Percentiles rank a stretch among this genome's conserved stretches.
Evolutionary conservation across 306 rosid species (phyloP).

Genomic region (Crotalaria pallida): DNA sequence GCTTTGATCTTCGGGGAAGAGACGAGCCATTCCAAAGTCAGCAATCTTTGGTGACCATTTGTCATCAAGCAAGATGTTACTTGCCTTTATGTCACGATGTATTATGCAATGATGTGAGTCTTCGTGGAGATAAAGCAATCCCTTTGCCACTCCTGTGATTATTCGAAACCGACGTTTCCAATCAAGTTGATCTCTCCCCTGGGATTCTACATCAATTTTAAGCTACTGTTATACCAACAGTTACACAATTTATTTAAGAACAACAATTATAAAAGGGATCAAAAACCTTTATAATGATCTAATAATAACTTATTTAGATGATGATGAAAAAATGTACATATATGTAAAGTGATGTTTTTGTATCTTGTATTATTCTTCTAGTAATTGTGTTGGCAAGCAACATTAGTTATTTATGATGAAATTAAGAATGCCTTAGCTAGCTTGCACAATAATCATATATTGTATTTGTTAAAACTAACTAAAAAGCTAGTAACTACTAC

Average conservation of each 20-base stretch:
- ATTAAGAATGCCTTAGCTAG: background rate
- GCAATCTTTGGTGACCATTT: slow-evolving; percentile 96
- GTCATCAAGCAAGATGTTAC: slow-evolving; percentile 80
- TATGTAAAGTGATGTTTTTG: background rate
- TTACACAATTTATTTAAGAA: background rate
- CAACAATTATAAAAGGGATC: background rate
- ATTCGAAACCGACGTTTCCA: slow-evolving; percentile 77
- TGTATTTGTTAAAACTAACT: too few species aligned
- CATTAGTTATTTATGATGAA: background rate
- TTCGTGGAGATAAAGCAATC: slow-evolving; percentile 91
- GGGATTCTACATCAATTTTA: slow-evolving; percentile 39
- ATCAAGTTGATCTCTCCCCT: slow-evolving; percentile 57
- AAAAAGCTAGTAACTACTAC: too few species aligned
- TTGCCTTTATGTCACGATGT: slow-evolving; percentile 91
- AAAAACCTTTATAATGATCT: background rate
- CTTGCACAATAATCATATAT: background rate
- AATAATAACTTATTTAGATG: background rate
- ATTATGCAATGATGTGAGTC: slow-evolving; percentile 81
- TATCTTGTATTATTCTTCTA: background rate
- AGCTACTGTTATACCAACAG: background rate
- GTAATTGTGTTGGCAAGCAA: background rate
- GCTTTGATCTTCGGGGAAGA: slow-evolving; percentile 89
- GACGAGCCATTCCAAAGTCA: slow-evolving; percentile 98
- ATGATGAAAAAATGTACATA: background rate
- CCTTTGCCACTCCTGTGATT: slow-evolving; percentile 77